Evolutionary conservation across 75 land plant species (phyloP), one percentile per base, ranked within the genome.

Genomic region (Cupressus sempervirens): DNA sequence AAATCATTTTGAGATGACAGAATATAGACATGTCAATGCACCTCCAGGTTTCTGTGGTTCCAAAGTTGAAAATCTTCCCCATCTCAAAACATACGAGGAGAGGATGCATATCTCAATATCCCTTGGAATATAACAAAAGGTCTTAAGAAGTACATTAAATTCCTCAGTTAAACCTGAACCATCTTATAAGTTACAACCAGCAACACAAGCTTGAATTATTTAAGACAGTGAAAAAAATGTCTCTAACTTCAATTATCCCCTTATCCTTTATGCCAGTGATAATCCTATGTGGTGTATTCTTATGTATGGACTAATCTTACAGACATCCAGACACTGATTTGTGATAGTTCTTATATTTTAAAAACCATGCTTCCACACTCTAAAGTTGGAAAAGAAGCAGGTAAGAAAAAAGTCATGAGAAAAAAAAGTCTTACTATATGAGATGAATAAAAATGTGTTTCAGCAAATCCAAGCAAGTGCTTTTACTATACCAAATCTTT

Each of bases 241-340:
- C 45, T 43, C 45, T 43, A 43, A 43, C 4, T 43, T 43, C 45
- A 43, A 43, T 6, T 2, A 43, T 43, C 45, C 5, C 7, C 20
- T 58, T 75, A 75, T 36, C 77, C 20, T 75, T 41, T 16, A 75
- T 75, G 36, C 77, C 77, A 75, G 36, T 75, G 77, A 35, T 75
- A 18, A 13, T 75, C 36, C 40, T 15, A 35, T 75, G 36, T 36
- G 77, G 18, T 36, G 4, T 40, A 5, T 38, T 73, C 14, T 3
- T 32, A 2, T 10, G 15, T 38, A 34, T 29, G 76, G 4, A 29
- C 1, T 38, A 38, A 32, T 75, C 41, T 75, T 75, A 15, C 41
- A 15, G 7, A 75, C 15, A 75, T 36, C 26, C 23, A 58, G 7
- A 18, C 65, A 20, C 65, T 58, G 23, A 18, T 20, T 26, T 5